These are phyloP conservation scores for Ogataea ramenticola DNA, from an alignment of 805 yeast genomes.

Conservation along the genomic window DNA sequence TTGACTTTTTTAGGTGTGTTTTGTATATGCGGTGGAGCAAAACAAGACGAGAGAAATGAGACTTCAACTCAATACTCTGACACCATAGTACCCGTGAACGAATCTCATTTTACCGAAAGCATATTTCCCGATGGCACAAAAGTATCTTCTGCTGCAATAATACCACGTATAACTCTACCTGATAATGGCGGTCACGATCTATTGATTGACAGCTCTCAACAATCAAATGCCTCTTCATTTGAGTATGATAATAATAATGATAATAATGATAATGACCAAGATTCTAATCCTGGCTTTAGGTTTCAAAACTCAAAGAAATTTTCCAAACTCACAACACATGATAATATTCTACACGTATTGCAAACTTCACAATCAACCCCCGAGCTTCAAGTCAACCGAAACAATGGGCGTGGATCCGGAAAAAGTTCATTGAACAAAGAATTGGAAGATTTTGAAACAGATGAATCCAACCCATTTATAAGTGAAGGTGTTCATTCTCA, in stretches of 20 bases:
- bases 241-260: neutral
- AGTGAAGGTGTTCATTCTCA: too few species aligned
- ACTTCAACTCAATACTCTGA: too few species aligned
- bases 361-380: conserved; percentile 14
- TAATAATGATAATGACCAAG: too few species aligned
- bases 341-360: conserved; percentile 1
- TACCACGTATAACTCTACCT: too few species aligned
- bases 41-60: neutral
- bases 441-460: too few species aligned
- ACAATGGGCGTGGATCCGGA: neutral
- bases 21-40: conserved; percentile 21
- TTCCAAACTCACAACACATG: neutral
- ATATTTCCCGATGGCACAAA: neutral
- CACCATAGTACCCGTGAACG: too few species aligned
- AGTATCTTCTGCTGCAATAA: too few species aligned
- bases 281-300: neutral
- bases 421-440: neutral
- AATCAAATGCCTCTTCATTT: neutral
- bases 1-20: conserved; percentile 36
- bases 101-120: neutral
- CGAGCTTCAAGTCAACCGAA: conserved; percentile 5
- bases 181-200: too few species aligned
- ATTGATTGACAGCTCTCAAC: neutral
- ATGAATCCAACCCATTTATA: too few species aligned
- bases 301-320: neutral